phyloP scores from a whole-genome alignment of 345 rosid genomes.

The Eucalyptus marginata region DNA sequence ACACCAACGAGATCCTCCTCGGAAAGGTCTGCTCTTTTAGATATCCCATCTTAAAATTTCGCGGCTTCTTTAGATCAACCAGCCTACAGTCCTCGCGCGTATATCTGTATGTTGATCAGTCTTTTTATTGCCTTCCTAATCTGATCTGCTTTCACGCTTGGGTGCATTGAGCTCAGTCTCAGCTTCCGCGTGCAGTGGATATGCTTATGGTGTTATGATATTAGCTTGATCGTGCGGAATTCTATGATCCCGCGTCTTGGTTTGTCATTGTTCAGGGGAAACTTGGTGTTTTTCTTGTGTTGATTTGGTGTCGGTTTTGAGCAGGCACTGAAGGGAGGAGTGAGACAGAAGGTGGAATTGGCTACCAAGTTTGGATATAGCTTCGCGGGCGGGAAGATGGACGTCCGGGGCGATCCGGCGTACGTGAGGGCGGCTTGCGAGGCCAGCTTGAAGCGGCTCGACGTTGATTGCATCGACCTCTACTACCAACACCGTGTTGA shows the following conservation, averaged over 20 bases:
- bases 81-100: background rate
- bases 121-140: background rate
- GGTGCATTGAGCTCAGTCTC: background rate
- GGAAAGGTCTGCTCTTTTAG: constrained; percentile 9
- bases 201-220: background rate
- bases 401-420: constrained; percentile 34
- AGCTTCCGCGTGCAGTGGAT: background rate
- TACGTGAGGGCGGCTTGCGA: constrained; percentile 49
- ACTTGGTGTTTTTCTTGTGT: background rate
- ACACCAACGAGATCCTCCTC: constrained; percentile 38
- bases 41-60: background rate
- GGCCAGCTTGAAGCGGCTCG: constrained; percentile 48
- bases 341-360: constrained; percentile 37
- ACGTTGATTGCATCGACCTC: constrained; percentile 39
- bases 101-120: background rate
- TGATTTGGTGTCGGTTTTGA: background rate
- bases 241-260: background rate
- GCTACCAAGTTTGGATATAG: constrained; percentile 45
- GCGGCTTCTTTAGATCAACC: background rate
- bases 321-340: constrained; percentile 50
- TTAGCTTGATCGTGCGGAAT: background rate
- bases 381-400: constrained; percentile 4
- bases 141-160: background rate
- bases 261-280: background rate
- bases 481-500: constrained; percentile 55